Percentiles rank a stretch among this genome's conserved stretches.
phyloP scores from a whole-genome alignment of 805 yeast species.

The Suhomyces xylopsoci region DNA sequence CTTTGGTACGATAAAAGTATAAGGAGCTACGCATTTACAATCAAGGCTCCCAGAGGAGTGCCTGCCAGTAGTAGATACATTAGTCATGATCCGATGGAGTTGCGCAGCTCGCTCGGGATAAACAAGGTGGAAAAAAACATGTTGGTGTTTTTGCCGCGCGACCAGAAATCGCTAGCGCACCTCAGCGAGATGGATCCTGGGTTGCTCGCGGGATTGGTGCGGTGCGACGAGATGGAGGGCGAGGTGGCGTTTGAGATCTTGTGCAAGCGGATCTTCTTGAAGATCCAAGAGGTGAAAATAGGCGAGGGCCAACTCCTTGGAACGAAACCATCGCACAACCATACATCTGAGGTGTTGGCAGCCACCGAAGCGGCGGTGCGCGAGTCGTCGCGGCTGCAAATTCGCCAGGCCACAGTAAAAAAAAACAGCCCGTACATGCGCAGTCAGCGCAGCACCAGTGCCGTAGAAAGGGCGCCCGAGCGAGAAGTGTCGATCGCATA shows the following conservation, averaged over 20 bases:
- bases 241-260: constrained; percentile 11
- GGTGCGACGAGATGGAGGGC: constrained; percentile 13
- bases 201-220: constrained; percentile 9
- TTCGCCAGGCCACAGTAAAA: not conserved
- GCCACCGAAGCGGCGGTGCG: not conserved
- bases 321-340: not conserved
- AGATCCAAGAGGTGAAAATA: constrained; percentile 10
- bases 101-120: constrained; percentile 6
- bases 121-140: constrained; percentile 5
- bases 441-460: not conserved
- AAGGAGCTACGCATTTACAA: not conserved
- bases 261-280: constrained; percentile 12
- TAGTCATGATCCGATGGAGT: constrained; percentile 9
- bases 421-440: not conserved
- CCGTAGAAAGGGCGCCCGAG: not conserved
- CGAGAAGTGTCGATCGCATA: constrained; percentile 7
- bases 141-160: constrained; percentile 9
- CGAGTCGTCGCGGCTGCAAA: not conserved
- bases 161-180: constrained; percentile 2
- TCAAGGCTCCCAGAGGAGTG: not conserved
- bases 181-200: constrained; percentile 3
- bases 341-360: not conserved
- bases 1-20: constrained; percentile 6
- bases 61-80: constrained; percentile 4
- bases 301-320: not conserved